Base-by-base conservation (phyloP, 257 asterid species). In the Linderniella brevidens region DNA sequence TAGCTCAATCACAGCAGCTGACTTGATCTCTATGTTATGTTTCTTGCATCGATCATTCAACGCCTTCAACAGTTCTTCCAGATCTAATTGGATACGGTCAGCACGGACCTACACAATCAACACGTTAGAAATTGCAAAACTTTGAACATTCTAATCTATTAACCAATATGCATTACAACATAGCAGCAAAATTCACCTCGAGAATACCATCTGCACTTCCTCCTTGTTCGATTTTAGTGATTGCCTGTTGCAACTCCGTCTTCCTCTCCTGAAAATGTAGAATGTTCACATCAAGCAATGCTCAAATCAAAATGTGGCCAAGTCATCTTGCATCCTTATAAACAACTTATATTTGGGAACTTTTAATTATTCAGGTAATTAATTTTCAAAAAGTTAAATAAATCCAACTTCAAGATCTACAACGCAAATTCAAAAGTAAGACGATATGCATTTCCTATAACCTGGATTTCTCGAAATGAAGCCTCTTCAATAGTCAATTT, bases 181-280 rank as follows among this genome's bases (percentile, higher is more conserved):
- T 39, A 46, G 41, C 38, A 17, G 56, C 48, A 47, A 47, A 43
- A 32, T 50, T 68, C 54, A 90, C 99, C 96, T 90, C 96, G 70
- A 90, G 99, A 70, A 90, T 79, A 63, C 99, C 99, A 68, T 90
- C 99, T 49, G 86, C 87, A 69, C 99, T 90, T 63, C 99, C 99
- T 61, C 99, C 99, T 71, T 90, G 99, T 67, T 90, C 99, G 82
- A 90, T 79, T 82, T 75, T 85, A 52, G 46, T 62, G 53, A 90
- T 71, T 55, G 99, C 99, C 52, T 85, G 96, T 15, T 90, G 88
- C 64, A 90, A 72, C 66, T 90, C 99, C 58, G 54, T 60, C 81
- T 85, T 90, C 68, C 94, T 81, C 70, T 65, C 96, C 99, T 90
- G 58, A 39, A 73, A 61, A 60, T 47, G 40, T 52, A 65, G 55